Percentiles rank a stretch among this genome's conserved stretches.
These are phyloP conservation scores for Clonostachys sp. DNA, from an alignment of 2,329 filamentous ascomycete species.

Conservation along the genomic window DNA sequence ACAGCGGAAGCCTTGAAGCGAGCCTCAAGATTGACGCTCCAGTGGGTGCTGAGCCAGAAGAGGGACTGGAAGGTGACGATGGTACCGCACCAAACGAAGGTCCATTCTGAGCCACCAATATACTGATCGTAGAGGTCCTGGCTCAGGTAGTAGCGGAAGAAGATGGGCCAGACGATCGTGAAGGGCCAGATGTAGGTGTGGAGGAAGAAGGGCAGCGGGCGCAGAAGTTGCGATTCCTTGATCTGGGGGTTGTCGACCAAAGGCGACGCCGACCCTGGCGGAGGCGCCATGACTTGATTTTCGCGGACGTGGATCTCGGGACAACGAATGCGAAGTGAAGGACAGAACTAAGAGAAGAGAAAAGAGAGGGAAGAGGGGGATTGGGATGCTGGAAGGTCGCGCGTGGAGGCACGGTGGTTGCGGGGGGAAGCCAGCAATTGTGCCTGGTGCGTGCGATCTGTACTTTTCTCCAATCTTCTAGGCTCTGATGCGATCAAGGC, in stretches of 20 bases:
- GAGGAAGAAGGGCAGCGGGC: conserved; percentile 73
- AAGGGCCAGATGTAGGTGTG: conserved; percentile 95
- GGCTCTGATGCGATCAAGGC: no score
- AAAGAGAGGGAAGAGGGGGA: no score
- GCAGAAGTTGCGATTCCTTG: conserved; percentile 79
- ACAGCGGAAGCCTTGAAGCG: conserved; percentile 75
- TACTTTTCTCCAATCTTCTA: no score
- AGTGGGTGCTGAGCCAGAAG: conserved; percentile 93
- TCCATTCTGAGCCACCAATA: conserved; percentile 95
- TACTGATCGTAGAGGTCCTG: conserved; percentile 83
- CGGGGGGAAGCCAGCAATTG: no score
- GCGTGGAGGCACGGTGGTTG: no score
- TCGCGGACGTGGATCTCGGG: no score
- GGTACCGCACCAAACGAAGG: conserved; percentile 85
- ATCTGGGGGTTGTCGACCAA: conserved; percentile 93
- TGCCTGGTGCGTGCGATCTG: no score
- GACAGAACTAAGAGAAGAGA: no score
- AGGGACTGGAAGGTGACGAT: conserved; percentile 87
- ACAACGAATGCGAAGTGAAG: no score
- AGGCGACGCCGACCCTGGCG: conserved; percentile 56
- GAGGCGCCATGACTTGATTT: conserved; percentile 54
- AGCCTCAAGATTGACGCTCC: conserved; percentile 85
- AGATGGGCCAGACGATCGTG: conserved; percentile 83
- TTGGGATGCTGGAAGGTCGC: no score
- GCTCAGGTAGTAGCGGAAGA: conserved; percentile 82